Base-by-base conservation (phyloP, 768 basidiomycete genomes). In the Gelatoporia subvermispora region DNA sequence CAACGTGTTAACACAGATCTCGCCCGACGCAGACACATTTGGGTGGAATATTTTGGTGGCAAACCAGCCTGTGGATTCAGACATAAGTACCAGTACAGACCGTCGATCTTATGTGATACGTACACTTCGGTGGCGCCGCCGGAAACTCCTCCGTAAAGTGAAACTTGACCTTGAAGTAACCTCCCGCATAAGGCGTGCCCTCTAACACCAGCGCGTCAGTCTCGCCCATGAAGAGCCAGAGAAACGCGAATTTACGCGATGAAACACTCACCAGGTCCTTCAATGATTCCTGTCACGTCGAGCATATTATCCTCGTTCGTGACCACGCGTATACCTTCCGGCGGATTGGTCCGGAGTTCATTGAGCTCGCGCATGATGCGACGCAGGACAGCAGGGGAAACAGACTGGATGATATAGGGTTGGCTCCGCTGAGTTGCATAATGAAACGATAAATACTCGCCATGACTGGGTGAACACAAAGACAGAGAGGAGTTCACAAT, bases 1-100 rank as follows among this genome's bases (percentile, higher is more conserved):
- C 21, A 97, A 72, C 7, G 93, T 97, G 70, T 94, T 95, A 13
- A 97, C 93, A 65, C 93, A 97, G 57, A 97, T 97, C 68, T 96
- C 93, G 15, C 93, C 93, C 0, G 79, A 66, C 28, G 78, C 75
- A 0, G 93, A 94, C 35, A 98, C 92, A 59, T 98, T 98, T 0
- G 95, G 94, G 60, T 97, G 94, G 68, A 97, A 97, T 48, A 98
- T 94, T 72, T 95, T 96, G 43, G 94, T 96, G 13, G 77, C 72
- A 56, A 96, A 88, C 73, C 89, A 85, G 61, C 94, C 93, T 95
- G 56, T 10, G 36, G 3, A 44, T 16, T 8, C 9, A 49, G 7
- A 28, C 1, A 24, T 51, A 41, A 28, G 50, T 11, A 1, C 11
- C 22, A n/a, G 17, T 24, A 45, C 37, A 16, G 5, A 28, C 38